These are phyloP conservation scores for Nemania sp. DNA, from an alignment of 2,329 filamentous ascomycete species.

Conservation along the genomic window DNA sequence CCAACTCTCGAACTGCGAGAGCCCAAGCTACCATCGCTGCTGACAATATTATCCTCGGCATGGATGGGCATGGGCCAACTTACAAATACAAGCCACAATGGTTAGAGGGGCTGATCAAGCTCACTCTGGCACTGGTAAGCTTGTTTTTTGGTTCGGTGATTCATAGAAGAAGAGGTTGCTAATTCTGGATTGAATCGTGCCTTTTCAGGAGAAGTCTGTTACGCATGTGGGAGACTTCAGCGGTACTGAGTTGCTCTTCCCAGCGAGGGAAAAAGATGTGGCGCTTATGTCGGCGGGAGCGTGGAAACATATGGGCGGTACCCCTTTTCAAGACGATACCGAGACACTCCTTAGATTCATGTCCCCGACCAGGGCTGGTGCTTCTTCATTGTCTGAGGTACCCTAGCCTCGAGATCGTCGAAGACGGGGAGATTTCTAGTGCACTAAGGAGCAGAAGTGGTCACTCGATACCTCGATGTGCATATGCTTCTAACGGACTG, in stretches of 20 bases:
- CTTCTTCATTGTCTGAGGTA: not conserved
- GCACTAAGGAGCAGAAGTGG: too few species aligned
- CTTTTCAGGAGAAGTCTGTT: conserved; percentile 50
- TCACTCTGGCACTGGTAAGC: conserved; percentile 58
- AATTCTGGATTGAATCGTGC: not conserved
- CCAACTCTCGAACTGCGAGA: conserved; percentile 59
- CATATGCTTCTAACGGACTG: too few species aligned
- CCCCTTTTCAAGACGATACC: conserved; percentile 48
- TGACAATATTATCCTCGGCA: conserved; percentile 57
- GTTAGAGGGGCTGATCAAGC: conserved; percentile 56
- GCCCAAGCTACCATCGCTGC: conserved; percentile 58
- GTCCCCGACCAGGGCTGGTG: not conserved
- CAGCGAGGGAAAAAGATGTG: conserved; percentile 47
- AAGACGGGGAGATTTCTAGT: too few species aligned
- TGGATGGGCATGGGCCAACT: conserved; percentile 46
- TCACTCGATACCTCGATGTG: too few species aligned
- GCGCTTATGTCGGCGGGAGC: conserved; percentile 49
- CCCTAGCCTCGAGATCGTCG: too few species aligned
- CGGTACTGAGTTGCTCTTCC: conserved; percentile 49
- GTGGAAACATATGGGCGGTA: conserved; percentile 51
- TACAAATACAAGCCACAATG: conserved; percentile 49
- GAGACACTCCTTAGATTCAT: conserved; percentile 22
- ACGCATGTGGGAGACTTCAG: conserved; percentile 48
- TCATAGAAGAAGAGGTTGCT: not conserved
- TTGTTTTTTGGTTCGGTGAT: not conserved